A percentile compares a stretch with the other conserved stretches of the same genome.
Conservation (phyloP, 2,329 filamentous ascomycete species). For the Xylaria sp. region DNA sequence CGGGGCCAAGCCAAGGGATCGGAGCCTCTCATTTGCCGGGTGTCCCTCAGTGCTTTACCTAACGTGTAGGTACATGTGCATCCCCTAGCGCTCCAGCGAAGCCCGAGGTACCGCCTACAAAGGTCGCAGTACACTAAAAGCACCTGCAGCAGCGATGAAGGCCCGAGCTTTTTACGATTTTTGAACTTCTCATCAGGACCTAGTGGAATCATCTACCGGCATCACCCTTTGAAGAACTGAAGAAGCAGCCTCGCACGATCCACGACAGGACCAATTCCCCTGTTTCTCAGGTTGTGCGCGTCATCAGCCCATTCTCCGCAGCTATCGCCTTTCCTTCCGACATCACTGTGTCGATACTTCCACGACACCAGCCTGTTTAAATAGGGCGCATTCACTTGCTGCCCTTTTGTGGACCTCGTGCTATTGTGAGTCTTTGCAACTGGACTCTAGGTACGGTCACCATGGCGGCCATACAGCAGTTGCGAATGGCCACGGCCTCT, state of each 20-base stretch:
- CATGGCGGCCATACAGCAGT: slow-evolving; percentile 54
- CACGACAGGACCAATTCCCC: neutral
- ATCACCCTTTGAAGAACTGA: neutral
- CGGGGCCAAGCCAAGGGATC: slow-evolving; percentile 1
- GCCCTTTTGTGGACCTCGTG: neutral
- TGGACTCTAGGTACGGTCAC: slow-evolving; percentile 26
- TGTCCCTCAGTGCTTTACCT: neutral
- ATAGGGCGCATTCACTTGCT: slow-evolving; percentile 18
- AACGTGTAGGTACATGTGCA: no score
- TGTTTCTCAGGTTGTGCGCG: neutral
- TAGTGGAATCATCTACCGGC: neutral
- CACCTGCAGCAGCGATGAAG: slow-evolving; percentile 12
- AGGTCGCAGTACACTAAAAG: neutral
- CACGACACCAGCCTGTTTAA: neutral
- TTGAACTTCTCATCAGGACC: slow-evolving; percentile 20
- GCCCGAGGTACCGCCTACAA: no score
- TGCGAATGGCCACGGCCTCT: slow-evolving; percentile 47
- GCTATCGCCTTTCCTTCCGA: neutral
- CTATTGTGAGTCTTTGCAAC: neutral
- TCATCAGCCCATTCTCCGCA: neutral
- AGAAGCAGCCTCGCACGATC: slow-evolving; percentile 5
- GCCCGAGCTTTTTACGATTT: slow-evolving; percentile 29
- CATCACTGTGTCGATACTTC: neutral
- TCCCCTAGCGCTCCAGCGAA: no score
- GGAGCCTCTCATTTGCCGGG: slow-evolving; percentile 25